These are phyloP conservation scores for Aegle marmelos DNA, from an alignment of 345 rosid species.

Conservation along the genomic window DNA sequence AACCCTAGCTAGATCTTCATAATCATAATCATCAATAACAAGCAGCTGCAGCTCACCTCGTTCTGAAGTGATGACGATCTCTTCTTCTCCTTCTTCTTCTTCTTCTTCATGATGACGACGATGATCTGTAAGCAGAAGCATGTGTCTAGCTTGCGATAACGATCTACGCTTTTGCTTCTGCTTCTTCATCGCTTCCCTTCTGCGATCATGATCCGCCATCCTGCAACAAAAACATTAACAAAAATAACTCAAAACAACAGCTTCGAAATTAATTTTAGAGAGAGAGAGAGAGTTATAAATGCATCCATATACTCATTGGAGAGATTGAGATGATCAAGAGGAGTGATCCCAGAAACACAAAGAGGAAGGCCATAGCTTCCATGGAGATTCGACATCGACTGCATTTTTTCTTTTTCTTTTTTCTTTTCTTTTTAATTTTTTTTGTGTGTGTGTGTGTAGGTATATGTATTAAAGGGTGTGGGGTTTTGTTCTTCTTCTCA, in stretches of 20 bases:
- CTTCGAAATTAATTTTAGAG: background rate
- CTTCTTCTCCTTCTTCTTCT: no score
- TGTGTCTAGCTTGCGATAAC: constrained; percentile 4
- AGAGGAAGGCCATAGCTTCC: constrained; percentile 56
- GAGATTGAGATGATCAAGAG: constrained; percentile 18
- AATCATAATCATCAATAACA: constrained; percentile 12
- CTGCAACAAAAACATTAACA: constrained; percentile 15
- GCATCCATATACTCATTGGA: constrained; percentile 30
- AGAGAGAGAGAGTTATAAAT: no score
- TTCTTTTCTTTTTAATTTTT: no score
- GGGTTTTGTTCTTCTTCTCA: no score
- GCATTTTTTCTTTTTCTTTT: constrained; percentile 21
- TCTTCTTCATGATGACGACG: no score
- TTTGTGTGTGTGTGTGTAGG: no score
- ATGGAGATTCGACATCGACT: constrained; percentile 41
- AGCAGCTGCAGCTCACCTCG: no score
- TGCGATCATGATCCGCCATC: constrained; percentile 56
- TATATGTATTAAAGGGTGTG: no score
- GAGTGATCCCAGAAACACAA: constrained; percentile 40
- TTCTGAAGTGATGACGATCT: constrained; percentile 6
- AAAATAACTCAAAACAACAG: background rate
- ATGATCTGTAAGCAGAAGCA: constrained; percentile 10
- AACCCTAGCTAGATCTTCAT: constrained; percentile 35
- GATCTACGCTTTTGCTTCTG: constrained; percentile 8
- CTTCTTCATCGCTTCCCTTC: constrained; percentile 46